These are phyloP conservation scores for Fusarium hainanense DNA, from an alignment of 2,329 filamentous ascomycete genomes.

Conservation along the genomic window DNA sequence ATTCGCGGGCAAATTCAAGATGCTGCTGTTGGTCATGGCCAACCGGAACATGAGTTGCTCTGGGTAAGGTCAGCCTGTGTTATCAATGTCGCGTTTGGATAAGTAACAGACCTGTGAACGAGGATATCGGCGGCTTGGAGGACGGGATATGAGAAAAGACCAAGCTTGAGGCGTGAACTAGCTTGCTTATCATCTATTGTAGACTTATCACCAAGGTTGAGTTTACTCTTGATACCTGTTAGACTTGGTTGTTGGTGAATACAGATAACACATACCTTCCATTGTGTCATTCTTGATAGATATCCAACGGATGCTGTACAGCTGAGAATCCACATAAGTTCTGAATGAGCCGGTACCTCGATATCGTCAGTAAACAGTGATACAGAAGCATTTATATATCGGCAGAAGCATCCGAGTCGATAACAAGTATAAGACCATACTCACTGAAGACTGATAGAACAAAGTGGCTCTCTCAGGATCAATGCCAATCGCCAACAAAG, in stretches of 20 bases:
- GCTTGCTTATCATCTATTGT: slow-evolving; percentile 68
- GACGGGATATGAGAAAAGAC: slow-evolving; percentile 95
- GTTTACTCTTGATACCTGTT: slow-evolving; percentile 70
- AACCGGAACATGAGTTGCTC: slow-evolving; percentile 93
- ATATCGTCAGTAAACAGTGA: background rate
- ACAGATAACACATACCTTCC: slow-evolving; percentile 74
- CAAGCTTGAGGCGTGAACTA: slow-evolving; percentile 77
- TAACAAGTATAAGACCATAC: slow-evolving; percentile 42
- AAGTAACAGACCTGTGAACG: slow-evolving; percentile 71
- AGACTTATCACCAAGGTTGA: slow-evolving; percentile 70
- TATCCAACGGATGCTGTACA: slow-evolving; percentile 93
- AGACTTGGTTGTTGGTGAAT: background rate
- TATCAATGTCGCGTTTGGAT: background rate
- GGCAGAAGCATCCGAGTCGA: background rate
- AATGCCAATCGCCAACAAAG: slow-evolving; percentile 84
- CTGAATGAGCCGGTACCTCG: slow-evolving; percentile 80
- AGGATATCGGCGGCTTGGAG: slow-evolving; percentile 95
- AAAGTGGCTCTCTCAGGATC: slow-evolving; percentile 80
- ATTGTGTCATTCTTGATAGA: slow-evolving; percentile 98
- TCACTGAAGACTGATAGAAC: slow-evolving; percentile 83
- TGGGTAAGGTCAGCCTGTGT: slow-evolving; percentile 45
- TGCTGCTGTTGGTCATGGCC: slow-evolving; percentile 97
- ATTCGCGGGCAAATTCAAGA: slow-evolving; percentile 89
- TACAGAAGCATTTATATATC: background rate
- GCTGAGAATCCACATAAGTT: slow-evolving; percentile 97